These are phyloP conservation scores for Lagenidium sp. DNA, from an alignment of 352 stramenopile species.

Conservation along the genomic window DNA sequence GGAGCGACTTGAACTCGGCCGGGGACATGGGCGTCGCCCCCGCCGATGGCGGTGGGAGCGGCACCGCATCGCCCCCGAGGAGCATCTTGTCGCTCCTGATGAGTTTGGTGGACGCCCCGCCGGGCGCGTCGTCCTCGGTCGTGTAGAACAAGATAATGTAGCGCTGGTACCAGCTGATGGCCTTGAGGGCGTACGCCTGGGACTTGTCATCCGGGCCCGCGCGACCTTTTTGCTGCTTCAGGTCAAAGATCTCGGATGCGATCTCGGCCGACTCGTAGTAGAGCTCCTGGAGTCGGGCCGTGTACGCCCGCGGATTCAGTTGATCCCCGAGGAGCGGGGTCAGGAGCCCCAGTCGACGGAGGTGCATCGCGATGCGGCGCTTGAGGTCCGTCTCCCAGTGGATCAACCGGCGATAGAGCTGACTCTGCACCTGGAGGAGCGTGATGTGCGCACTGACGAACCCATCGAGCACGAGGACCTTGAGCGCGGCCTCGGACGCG, in stretches of 20 bases:
- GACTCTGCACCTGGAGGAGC: constrained; percentile 44
- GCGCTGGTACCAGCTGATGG: constrained; percentile 59
- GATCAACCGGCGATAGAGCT: constrained; percentile 42
- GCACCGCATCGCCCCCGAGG: constrained; percentile 17
- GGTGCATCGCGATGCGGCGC: constrained; percentile 55
- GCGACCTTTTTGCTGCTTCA: constrained; percentile 35
- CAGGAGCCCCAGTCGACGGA: constrained; percentile 35
- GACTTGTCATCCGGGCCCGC: constrained; percentile 26
- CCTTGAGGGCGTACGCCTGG: constrained; percentile 44
- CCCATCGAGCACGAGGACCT: constrained; percentile 47
- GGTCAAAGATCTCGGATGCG: constrained; percentile 44
- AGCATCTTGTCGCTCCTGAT: constrained; percentile 19
- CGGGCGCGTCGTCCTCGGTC: constrained; percentile 1
- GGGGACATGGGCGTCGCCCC: constrained; percentile 16
- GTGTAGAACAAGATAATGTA: constrained; percentile 62
- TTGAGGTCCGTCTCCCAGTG: constrained; percentile 44
- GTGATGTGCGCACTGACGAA: constrained; percentile 62
- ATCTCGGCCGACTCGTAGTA: constrained; percentile 59
- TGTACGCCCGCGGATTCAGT: constrained; percentile 45
- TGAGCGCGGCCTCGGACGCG: constrained; percentile 27
- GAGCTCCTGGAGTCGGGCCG: constrained; percentile 50
- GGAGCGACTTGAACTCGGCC: constrained; percentile 28
- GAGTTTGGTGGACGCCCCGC: constrained; percentile 4
- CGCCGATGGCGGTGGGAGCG: constrained; percentile 13
- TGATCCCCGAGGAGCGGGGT: constrained; percentile 29